Evolutionary conservation across 176 grass and related monocot species (phyloP).

Genomic region (Carex pumila): DNA sequence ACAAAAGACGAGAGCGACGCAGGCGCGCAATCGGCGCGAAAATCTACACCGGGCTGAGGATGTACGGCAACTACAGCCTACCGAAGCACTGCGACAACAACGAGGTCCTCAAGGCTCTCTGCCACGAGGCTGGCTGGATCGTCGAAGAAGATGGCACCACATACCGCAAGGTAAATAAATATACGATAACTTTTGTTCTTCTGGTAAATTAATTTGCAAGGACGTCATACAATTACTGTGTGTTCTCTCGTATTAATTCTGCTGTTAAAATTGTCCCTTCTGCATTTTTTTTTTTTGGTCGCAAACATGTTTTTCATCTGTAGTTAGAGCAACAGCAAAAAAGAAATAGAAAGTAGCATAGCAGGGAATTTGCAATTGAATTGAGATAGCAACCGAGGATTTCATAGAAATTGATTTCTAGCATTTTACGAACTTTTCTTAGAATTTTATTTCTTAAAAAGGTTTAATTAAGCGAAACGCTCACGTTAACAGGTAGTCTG

Average conservation of each 20-base stretch:
- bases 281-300: no score
- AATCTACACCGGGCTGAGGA: constrained; percentile 8
- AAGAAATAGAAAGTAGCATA: no score
- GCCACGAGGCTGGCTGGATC: constrained; percentile 18
- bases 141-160: constrained; percentile 21
- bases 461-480: background rate
- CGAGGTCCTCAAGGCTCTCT: constrained; percentile 24
- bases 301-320: no score
- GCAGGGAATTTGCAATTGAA: background rate
- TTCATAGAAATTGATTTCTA: background rate
- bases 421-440: background rate
- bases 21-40: background rate
- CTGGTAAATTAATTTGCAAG: no score
- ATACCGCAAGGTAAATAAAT: background rate
- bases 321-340: no score
- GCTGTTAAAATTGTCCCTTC: no score
- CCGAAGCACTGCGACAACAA: constrained; percentile 19
- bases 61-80: constrained; percentile 15
- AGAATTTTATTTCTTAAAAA: background rate
- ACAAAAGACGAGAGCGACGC: constrained; percentile 5
- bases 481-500: background rate
- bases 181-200: background rate
- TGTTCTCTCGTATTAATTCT: no score
- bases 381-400: background rate
- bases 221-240: no score